A percentile compares a stretch with the other conserved stretches of the same genome.
These are phyloP conservation scores for Glebionis coronaria DNA, from an alignment of 129 eudicot species.

Conservation along the genomic window DNA sequence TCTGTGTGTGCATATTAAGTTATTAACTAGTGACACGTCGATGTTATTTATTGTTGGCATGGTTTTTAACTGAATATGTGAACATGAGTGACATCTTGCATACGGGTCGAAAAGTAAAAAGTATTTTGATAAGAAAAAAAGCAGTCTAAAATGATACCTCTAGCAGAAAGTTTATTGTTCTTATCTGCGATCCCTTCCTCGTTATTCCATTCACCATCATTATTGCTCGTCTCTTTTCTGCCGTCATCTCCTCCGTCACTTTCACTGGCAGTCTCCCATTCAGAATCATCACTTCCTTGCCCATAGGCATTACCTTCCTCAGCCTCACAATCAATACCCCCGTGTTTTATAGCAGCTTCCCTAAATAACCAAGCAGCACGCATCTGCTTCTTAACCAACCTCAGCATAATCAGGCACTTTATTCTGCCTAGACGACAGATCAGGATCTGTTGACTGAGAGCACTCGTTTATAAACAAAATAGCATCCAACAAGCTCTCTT, in stretches of 20 bases:
- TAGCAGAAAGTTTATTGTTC: slow-evolving; percentile 51
- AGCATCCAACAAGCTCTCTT: too few relatives aligned
- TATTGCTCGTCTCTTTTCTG: too few relatives aligned
- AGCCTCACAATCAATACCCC: slow-evolving; percentile 69
- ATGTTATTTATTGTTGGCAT: too few relatives aligned
- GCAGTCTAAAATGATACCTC: slow-evolving; percentile 45
- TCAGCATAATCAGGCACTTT: slow-evolving; percentile 98
- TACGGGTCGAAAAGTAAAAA: neutral
- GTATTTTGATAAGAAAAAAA: neutral
- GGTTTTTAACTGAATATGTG: neutral
- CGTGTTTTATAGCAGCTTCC: slow-evolving; percentile 77
- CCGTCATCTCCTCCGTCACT: too few relatives aligned
- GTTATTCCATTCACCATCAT: too few relatives aligned
- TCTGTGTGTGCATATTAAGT: too few relatives aligned
- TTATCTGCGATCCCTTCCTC: too few relatives aligned
- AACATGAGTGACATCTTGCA: neutral
- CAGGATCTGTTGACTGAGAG: slow-evolving; percentile 87
- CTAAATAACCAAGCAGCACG: too few relatives aligned
- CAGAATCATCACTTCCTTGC: too few relatives aligned
- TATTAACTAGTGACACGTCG: too few relatives aligned
- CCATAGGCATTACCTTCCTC: slow-evolving; percentile 52
- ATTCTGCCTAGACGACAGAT: slow-evolving; percentile 68
- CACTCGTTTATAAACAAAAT: slow-evolving; percentile 80
- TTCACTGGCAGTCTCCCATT: too few relatives aligned
- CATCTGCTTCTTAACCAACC: too few relatives aligned